Conservation (phyloP, 2,329 filamentous ascomycete species). For the Aspergillus pseudotamarii region DNA sequence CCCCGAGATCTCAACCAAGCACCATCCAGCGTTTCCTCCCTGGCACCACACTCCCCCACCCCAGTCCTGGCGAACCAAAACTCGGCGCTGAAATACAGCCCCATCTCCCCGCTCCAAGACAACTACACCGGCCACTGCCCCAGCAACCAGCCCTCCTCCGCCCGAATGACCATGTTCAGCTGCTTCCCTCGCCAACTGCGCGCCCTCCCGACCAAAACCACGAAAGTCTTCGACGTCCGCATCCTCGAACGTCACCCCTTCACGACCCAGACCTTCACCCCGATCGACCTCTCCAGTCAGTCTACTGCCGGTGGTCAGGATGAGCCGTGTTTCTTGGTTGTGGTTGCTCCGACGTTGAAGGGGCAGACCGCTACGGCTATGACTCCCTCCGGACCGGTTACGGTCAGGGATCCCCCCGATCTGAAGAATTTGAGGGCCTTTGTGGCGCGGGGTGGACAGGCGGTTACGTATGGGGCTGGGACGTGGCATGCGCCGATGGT, state of each 20-base stretch:
- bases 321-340: slow-evolving; percentile 68
- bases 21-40: slow-evolving; percentile 49
- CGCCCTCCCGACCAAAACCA: slow-evolving; percentile 12
- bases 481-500: slow-evolving; percentile 99
- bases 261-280: slow-evolving; percentile 91
- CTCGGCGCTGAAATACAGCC: slow-evolving; percentile 81
- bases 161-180: slow-evolving; percentile 86
- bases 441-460: slow-evolving; percentile 74
- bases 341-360: slow-evolving; percentile 79
- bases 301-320: slow-evolving; percentile 25
- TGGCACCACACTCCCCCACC: slow-evolving; percentile 47
- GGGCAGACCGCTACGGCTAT: slow-evolving; percentile 39
- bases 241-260: slow-evolving; percentile 91
- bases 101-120: slow-evolving; percentile 74
- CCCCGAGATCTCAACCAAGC: slow-evolving; percentile 54
- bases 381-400: slow-evolving; percentile 25
- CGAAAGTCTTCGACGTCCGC: slow-evolving; percentile 62
- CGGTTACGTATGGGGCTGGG: slow-evolving; percentile 86
- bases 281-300: slow-evolving; percentile 60
- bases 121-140: slow-evolving; percentile 64
- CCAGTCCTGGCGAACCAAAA: slow-evolving; percentile 78
- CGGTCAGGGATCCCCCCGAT: slow-evolving; percentile 66
- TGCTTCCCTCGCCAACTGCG: slow-evolving; percentile 69
- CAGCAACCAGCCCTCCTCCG: slow-evolving; percentile 49
- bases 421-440: slow-evolving; percentile 73